Base-by-base conservation (phyloP, 306 rosid genomes). In the Geum urbanum region DNA sequence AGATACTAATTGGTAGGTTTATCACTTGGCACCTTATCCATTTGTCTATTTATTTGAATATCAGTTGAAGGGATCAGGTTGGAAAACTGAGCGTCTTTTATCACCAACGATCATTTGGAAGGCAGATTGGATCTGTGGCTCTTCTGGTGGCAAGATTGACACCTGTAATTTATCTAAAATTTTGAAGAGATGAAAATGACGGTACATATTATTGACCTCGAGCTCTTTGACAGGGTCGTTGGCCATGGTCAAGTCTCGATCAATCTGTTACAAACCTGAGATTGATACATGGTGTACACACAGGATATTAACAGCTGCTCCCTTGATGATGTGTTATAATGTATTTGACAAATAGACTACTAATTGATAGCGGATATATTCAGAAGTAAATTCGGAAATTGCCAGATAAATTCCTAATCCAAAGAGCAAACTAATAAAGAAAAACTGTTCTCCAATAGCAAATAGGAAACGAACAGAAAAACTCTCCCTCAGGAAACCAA, bases 11-110 rank as follows among this genome's bases (percentile, higher is more conserved):
- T 18, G 69, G 6, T 2, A 43, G 12, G 7, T 14, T 4, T 43
- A 11, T 67, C 37, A 4, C 41, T 69, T 19, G 54, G 8, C 15
- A 19, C 16, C 6, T 70, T 47, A 32, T 46, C 40, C 27, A 39
- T 32, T 20, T 57, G 16, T n/a, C 32, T 6, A 43, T 43, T 58
- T 37, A 51, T 13, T 52, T 66, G 20, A 51, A 67, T 51, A 80
- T 86, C 89, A 90, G 98, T 84, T 90, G 75, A 88, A 84, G 87
- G 69, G 75, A 22, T 82, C 86, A 35, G 96, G 90, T 35, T 92
- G 98, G 98, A 92, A 90, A 84, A 82, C 94, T 35, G 98, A 88
- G 66, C 91, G 98, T 37, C 91, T 92, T 66, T 86, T 90, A 18
- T 84, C 92, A 1, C 86, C 89, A 55, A 76, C 84, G 44, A 80